These are phyloP conservation scores for Neurospora sp. DNA, from an alignment of 495 filamentous ascomycete genomes.

Conservation along the genomic window DNA sequence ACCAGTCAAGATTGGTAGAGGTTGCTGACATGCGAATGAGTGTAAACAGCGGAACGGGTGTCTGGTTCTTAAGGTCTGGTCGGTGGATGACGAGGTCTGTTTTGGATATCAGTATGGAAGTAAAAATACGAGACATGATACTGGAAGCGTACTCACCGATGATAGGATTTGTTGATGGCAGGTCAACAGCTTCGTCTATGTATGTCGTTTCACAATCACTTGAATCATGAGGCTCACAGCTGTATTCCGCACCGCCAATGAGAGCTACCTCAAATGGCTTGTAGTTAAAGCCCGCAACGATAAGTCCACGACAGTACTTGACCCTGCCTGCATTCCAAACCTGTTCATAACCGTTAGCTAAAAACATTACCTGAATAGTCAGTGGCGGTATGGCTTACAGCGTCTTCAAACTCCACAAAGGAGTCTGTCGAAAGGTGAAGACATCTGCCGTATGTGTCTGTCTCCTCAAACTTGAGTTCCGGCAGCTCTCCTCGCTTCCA, in stretches of 20 bases:
- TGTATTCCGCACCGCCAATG: conserved; percentile 3
- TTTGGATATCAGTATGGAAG: background rate
- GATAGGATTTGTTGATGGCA: conserved; percentile 29
- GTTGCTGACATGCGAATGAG: conserved; percentile 37
- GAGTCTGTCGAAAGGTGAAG: conserved; percentile 32
- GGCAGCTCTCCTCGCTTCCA: conserved; percentile 16
- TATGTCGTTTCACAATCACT: conserved; percentile 32
- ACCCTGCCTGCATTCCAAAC: conserved; percentile 22
- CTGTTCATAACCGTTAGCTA: conserved; percentile 17
- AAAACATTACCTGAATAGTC: background rate
- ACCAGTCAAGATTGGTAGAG: conserved; percentile 32
- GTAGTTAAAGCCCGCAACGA: conserved; percentile 27
- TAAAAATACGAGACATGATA: background rate
- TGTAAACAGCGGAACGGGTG: conserved; percentile 27
- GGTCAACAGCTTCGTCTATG: conserved; percentile 3
- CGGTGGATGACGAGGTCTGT: conserved; percentile 36
- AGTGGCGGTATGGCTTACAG: conserved; percentile 14
- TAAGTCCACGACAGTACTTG: conserved; percentile 30
- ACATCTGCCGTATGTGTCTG: conserved; percentile 29
- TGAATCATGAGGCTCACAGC: conserved; percentile 14
- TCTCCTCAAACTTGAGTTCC: conserved; percentile 15
- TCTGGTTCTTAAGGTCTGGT: conserved; percentile 19
- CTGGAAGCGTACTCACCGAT: conserved; percentile 19
- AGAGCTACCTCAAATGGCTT: conserved; percentile 31
- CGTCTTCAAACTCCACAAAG: conserved; percentile 38